Conservation (phyloP, 495 filamentous ascomycete species). For the Trypethelium eluteriae region DNA sequence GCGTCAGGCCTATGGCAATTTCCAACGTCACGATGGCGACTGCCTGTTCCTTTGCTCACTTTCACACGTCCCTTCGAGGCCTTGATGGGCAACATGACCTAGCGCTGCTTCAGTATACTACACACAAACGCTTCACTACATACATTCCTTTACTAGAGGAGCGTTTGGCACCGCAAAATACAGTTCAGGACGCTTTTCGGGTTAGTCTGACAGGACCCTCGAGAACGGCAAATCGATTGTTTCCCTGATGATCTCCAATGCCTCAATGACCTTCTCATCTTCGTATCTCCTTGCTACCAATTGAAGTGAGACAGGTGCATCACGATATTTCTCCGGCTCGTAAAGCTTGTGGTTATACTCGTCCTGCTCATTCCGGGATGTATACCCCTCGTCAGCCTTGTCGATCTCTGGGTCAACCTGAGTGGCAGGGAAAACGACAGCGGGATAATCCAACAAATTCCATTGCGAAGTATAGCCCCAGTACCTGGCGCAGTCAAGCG, state of each 20-base stretch:
- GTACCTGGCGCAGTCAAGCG: slow-evolving; percentile 53
- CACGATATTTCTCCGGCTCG: slow-evolving; percentile 25
- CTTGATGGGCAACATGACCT: no score
- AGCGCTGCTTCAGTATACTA: no score
- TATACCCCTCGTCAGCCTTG: slow-evolving; percentile 26
- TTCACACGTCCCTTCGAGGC: no score
- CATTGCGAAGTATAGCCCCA: slow-evolving; percentile 61
- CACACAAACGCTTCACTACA: no score
- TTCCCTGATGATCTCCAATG: slow-evolving; percentile 34
- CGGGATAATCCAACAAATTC: slow-evolving; percentile 20
- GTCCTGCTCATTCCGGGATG: slow-evolving; percentile 37
- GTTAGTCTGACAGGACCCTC: background rate
- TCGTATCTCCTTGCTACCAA: slow-evolving; percentile 23
- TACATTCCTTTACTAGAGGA: no score
- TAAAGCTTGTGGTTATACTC: slow-evolving; percentile 37
- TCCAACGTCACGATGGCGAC: no score
- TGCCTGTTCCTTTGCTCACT: no score
- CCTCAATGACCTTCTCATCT: slow-evolving; percentile 39
- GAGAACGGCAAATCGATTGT: slow-evolving; percentile 25
- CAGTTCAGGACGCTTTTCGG: background rate
- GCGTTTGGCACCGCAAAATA: no score
- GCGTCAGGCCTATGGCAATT: no score
- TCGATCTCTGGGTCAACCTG: slow-evolving; percentile 40
- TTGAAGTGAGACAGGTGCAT: slow-evolving; percentile 27
- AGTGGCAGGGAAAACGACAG: slow-evolving; percentile 23